Evolutionary conservation across 768 basidiomycete genomes (phyloP), one percentile per base, ranked within the genome.

Genomic region (Daedalea quercina): DNA sequence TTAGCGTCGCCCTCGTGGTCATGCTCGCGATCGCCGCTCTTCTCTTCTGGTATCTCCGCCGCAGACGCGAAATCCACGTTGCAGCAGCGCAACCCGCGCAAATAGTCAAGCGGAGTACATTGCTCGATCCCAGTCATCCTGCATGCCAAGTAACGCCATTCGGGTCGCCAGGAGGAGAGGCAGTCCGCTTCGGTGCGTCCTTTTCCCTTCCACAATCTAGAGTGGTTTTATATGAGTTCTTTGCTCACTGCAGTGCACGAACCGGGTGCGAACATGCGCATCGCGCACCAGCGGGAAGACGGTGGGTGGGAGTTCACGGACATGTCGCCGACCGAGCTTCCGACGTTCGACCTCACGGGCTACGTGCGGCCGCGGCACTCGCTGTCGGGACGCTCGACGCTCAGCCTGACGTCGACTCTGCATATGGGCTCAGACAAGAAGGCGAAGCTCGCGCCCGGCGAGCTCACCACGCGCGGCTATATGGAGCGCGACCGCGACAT

Each of bases 201-300:
- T 33, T 23, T 22, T 26, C 23, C 35, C 37, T 1, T 50, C 48
- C 3, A 35, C 15, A 19, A 15, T 35, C 34, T 17, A 15, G 37
- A 40, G 37, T 15, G 37, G n/a, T n/a, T n/a, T 31, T 11, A 31
- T 31, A 15, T 40, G 15, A 19, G 4, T 15, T 6, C 19, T 35
- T 15, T 40, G 19, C 25, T 23, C 9, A 15, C 26, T 9, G 9
- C 51, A 82, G 81, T 71, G 33, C 78, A 78, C 57, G 72, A 63
- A 19, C 79, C 80, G 0, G 80, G 80, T 12, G 63, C 69, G 52
- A 75, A 77, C 62, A 82, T 83, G 81, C 80, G 80, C 20, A 76
- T 81, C 35, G 80, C 80, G 1, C 64, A 69, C 41, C 74, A 79
- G 44, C 70, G 76, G 41, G 66, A 74, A 9, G 78, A 81, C 54